Conservation (phyloP, 345 rosid species). For the Linum trigynum region DNA sequence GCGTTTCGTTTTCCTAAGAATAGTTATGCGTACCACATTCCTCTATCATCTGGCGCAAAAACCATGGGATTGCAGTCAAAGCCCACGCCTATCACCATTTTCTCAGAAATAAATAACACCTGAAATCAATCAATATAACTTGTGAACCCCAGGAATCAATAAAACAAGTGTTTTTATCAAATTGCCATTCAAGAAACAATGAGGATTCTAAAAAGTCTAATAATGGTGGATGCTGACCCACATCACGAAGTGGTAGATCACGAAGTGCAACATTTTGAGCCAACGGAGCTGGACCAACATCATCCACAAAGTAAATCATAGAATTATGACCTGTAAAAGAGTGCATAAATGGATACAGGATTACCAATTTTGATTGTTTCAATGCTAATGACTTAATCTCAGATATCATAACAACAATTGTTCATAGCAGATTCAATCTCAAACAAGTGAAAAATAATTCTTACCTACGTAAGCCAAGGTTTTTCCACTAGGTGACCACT, state of each 20-base stretch:
- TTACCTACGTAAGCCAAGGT: slow-evolving; percentile 95
- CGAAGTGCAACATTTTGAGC: slow-evolving; percentile 84
- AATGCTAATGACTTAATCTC: neutral
- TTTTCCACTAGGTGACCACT: slow-evolving; percentile 98
- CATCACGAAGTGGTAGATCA: slow-evolving; percentile 99
- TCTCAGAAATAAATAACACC: slow-evolving; percentile 92
- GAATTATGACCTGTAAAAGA: slow-evolving; percentile 78
- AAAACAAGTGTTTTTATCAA: slow-evolving; percentile 9
- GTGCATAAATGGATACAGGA: slow-evolving; percentile 13
- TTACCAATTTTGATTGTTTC: slow-evolving; percentile 3
- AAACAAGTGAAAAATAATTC: slow-evolving; percentile 26
- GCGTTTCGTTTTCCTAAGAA: neutral
- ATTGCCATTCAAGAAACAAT: slow-evolving; percentile 14
- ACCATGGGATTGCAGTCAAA: slow-evolving; percentile 92
- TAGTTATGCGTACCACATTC: slow-evolving; percentile 61
- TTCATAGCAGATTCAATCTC: slow-evolving; percentile 1
- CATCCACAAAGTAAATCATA: slow-evolving; percentile 94
- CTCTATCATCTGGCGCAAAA: slow-evolving; percentile 91
- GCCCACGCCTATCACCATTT: slow-evolving; percentile 85
- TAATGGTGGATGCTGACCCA: slow-evolving; percentile 97
- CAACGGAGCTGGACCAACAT: slow-evolving; percentile 91
- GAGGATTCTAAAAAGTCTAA: slow-evolving; percentile 20
- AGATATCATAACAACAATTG: neutral
- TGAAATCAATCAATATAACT: slow-evolving; percentile 21
- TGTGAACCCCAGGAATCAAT: slow-evolving; percentile 11